Conservation (phyloP, 1,139 yeast genomes). For the Kodamaea plutei region DNA sequence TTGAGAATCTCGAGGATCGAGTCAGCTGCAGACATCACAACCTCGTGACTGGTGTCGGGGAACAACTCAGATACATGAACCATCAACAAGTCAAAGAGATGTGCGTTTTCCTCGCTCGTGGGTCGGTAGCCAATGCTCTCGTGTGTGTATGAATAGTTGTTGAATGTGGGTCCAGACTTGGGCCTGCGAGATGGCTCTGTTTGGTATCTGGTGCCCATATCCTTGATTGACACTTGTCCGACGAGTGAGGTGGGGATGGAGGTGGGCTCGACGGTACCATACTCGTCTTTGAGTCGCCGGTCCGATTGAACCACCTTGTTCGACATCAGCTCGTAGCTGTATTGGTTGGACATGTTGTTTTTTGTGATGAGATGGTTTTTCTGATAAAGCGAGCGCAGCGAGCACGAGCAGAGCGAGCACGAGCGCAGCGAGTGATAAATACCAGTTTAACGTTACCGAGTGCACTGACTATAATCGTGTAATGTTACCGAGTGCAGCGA, state of each 20-base stretch:
- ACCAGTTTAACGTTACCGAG: neutral
- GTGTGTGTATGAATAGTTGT: conserved; percentile 15
- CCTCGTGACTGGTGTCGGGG: conserved; percentile 40
- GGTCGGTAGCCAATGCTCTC: conserved; percentile 26
- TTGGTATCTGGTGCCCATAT: conserved; percentile 60
- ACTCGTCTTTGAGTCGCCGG: conserved; percentile 39
- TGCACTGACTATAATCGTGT: too few species aligned
- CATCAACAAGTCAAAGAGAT: conserved; percentile 27
- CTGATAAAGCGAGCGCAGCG: neutral
- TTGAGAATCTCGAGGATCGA: conserved; percentile 58
- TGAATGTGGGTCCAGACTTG: conserved; percentile 7
- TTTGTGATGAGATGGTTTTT: conserved; percentile 1
- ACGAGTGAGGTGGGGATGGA: conserved; percentile 68
- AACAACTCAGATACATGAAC: conserved; percentile 24
- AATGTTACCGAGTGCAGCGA: too few species aligned
- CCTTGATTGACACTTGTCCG: conserved; percentile 60
- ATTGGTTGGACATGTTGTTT: conserved; percentile 14
- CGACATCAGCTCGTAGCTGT: conserved; percentile 65
- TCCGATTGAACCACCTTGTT: conserved; percentile 67
- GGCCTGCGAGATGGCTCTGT: conserved; percentile 7
- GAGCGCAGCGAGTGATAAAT: too few species aligned
- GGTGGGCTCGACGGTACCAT: conserved; percentile 11
- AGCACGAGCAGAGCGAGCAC: neutral
- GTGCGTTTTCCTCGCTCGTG: conserved; percentile 23
- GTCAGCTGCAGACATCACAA: conserved; percentile 62